A percentile compares a stretch with the other conserved stretches of the same genome.
Evolutionary conservation across 1,284 basidiomycete species (phyloP).

Genomic region (Agaricales sp.): DNA sequence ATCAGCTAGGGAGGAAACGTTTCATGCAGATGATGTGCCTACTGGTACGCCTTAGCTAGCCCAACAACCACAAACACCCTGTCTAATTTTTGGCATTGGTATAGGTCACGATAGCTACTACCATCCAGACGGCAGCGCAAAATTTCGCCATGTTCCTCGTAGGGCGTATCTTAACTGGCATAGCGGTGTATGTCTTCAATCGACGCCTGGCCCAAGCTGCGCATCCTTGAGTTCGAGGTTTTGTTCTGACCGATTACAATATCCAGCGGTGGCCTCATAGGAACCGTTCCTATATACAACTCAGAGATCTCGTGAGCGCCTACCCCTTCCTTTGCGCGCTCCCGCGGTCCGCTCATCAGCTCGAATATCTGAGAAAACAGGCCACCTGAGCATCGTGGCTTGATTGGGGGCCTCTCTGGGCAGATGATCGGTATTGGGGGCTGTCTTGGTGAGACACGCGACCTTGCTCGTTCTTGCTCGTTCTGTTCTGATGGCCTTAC

Average conservation of each 20-base stretch:
- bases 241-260: background rate
- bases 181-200: constrained; percentile 10
- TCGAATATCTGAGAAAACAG: constrained; percentile 4
- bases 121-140: constrained; percentile 14
- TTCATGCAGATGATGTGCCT: constrained; percentile 13
- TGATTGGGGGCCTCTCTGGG: constrained; percentile 12
- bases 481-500: background rate
- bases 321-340: background rate
- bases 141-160: constrained; percentile 13
- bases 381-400: constrained; percentile 11
- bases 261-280: constrained; percentile 10
- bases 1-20: constrained; percentile 11
- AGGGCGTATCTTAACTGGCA: constrained; percentile 12
- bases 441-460: constrained; percentile 2
- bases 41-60: constrained; percentile 7
- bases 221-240: background rate
- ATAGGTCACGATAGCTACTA: constrained; percentile 11
- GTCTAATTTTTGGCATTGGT: background rate
- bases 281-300: constrained; percentile 14
- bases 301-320: constrained; percentile 12
- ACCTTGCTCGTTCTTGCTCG: background rate
- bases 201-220: background rate
- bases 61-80: no score
- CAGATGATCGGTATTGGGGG: constrained; percentile 12
- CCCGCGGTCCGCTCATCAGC: constrained; percentile 1